phyloP scores from a whole-genome alignment of 768 basidiomycete genomes.

The Kwoniella mangroviensis region DNA sequence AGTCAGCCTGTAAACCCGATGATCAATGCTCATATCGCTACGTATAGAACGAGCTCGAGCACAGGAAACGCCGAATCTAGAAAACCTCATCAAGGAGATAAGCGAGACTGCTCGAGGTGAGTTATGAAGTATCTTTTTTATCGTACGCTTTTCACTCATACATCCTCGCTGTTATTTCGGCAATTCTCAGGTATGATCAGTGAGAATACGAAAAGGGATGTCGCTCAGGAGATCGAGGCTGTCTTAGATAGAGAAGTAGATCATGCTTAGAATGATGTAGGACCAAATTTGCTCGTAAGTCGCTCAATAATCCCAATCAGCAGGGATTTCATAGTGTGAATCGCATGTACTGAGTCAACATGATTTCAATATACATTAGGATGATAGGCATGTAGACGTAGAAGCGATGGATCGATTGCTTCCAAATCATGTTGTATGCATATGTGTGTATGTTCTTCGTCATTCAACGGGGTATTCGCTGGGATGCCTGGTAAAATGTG shows the following conservation, averaged over 20 bases:
- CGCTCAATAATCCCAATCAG: too few species aligned
- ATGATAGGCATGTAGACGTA: rapidly evolving
- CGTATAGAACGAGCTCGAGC: slow-evolving; percentile 39
- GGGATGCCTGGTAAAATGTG: too few species aligned
- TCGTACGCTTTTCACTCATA: not conserved
- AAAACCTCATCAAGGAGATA: slow-evolving; percentile 36
- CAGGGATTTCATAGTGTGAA: too few species aligned
- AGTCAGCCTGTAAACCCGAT: not conserved
- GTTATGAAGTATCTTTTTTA: not conserved
- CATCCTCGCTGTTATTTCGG: not conserved
- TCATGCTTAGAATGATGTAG: slow-evolving; percentile 26
- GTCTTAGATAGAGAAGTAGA: slow-evolving; percentile 50
- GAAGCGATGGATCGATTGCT: too few species aligned
- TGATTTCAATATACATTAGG: too few species aligned
- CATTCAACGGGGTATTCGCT: not conserved
- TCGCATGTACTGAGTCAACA: too few species aligned
- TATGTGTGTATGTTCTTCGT: not conserved
- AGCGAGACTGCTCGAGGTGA: slow-evolving; percentile 38
- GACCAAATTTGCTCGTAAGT: too few species aligned
- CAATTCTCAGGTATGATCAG: slow-evolving; percentile 33
- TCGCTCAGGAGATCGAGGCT: slow-evolving; percentile 46
- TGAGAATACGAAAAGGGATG: slow-evolving; percentile 26
- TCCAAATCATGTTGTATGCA: not conserved
- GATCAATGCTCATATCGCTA: not conserved
- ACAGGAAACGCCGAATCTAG: slow-evolving; percentile 44